Base-by-base conservation (phyloP, 805 yeast species). In the Pichia phayaonensis region DNA sequence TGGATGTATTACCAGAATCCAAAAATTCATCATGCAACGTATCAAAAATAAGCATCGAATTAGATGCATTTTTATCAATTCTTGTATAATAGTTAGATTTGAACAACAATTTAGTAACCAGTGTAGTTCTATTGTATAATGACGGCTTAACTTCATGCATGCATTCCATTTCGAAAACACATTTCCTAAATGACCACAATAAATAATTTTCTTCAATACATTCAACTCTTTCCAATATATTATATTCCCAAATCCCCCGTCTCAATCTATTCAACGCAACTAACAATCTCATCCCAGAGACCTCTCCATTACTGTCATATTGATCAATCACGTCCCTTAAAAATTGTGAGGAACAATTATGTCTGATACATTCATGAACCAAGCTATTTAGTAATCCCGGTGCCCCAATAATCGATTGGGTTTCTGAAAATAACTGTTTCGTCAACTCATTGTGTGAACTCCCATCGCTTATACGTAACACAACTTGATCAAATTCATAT, bases 101-200 rank as follows among this genome's bases (percentile, higher is more conserved):
- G 18, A 44, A 20, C 18, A 50, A 38, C 21, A 50, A 26, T 34
- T 44, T 50, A 1, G 50, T 46, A 2, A 50, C 48, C 18, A 50
- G 21, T n/a, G 53, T 47, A 8, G 50, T 31, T 10, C 36, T 20
- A 22, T 40, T 47, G 18, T 43, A 50, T 20, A 50, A 45, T 20
- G 45, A 22, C 6, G 44, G 43, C 38, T 50, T 50, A 21, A 50
- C 53, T 44, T 50, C 50, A 34, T 50, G n/a, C 23, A 50, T 29
- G 18, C 46, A 39, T 26, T 47, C 49, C 53, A 50, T 50, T 44
- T 50, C 53, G 24, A 50, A 50, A 3, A 50, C 47, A 47, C 53
- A 50, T 47, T 47, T 50, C 8, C 50, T 43, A 22, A 47, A 50
- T 26, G 53, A 50, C 53, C 53, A 50, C 12, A 2, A 13, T 3